phyloP scores from a whole-genome alignment of 495 filamentous ascomycete species.

The Aspergillus nidulans region DNA sequence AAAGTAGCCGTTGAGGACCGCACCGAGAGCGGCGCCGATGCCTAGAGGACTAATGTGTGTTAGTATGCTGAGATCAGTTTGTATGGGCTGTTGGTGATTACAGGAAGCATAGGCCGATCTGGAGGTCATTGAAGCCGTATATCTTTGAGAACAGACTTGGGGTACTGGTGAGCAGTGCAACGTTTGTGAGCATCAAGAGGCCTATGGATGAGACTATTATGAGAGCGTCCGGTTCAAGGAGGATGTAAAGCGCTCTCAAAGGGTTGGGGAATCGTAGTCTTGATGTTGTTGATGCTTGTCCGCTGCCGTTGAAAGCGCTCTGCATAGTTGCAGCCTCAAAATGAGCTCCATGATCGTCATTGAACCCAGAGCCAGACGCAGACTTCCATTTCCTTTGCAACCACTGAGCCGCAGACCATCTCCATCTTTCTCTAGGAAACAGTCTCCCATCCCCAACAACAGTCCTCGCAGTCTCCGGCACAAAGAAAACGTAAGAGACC shows the following conservation, averaged over 20 bases:
- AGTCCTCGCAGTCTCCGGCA: conserved; percentile 66
- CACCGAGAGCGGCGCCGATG: conserved; percentile 49
- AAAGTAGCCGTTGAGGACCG: conserved; percentile 51
- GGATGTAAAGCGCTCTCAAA: conserved; percentile 54
- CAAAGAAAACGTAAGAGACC: conserved; percentile 42
- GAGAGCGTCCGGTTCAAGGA: conserved; percentile 59
- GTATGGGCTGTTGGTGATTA: not conserved
- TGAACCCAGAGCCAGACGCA: not conserved
- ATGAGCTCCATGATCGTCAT: conserved; percentile 5
- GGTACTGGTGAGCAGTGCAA: conserved; percentile 46
- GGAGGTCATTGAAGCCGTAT: conserved; percentile 62
- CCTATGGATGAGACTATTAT: conserved; percentile 54
- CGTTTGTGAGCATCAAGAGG: conserved; percentile 51
- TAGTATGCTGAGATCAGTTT: not conserved
- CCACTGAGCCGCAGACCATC: conserved; percentile 38
- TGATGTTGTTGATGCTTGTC: conserved; percentile 10
- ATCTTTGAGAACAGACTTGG: conserved; percentile 56
- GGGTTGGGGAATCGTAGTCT: conserved; percentile 64
- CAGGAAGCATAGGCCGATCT: conserved; percentile 54
- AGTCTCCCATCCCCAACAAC: conserved; percentile 64
- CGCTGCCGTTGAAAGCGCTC: not conserved
- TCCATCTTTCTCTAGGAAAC: conserved; percentile 27
- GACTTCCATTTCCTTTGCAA: not conserved
- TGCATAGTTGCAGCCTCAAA: conserved; percentile 21
- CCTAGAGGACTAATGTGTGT: conserved; percentile 46